Evolutionary conservation across 2,329 filamentous ascomycete genomes (phyloP).

Genomic region (Tolypocladium amazonense): DNA sequence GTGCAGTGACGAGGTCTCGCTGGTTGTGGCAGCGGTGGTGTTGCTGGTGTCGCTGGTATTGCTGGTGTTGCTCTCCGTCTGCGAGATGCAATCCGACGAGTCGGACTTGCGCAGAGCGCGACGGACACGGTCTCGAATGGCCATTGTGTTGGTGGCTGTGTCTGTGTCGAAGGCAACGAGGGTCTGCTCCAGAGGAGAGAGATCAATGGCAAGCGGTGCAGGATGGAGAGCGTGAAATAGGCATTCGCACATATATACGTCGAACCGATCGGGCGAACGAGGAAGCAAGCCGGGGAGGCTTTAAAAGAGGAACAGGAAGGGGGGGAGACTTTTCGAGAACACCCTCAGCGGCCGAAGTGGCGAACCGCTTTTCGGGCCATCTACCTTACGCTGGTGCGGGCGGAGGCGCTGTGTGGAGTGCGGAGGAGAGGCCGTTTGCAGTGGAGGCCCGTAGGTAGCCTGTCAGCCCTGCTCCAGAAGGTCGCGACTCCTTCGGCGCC

Average conservation of each 20-base stretch:
- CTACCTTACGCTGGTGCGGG: neutral
- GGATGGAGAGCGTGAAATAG: neutral
- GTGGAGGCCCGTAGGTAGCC: neutral
- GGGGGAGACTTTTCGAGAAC: neutral
- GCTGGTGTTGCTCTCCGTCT: constrained; percentile 19
- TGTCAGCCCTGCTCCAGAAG: constrained; percentile 1
- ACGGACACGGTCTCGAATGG: constrained; percentile 31
- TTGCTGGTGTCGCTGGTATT: constrained; percentile 17
- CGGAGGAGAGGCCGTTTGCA: neutral
- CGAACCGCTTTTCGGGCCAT: neutral
- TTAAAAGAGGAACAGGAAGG: neutral
- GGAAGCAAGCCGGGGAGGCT: neutral
- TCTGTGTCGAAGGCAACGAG: neutral
- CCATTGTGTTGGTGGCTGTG: constrained; percentile 17
- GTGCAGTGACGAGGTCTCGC: constrained; percentile 18
- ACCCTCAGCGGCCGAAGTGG: neutral
- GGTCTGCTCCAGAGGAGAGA: neutral
- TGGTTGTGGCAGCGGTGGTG: constrained; percentile 16
- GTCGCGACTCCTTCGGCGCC: neutral
- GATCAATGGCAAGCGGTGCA: neutral
- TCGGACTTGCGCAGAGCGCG: constrained; percentile 27
- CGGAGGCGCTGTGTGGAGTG: neutral
- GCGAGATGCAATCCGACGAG: constrained; percentile 19
- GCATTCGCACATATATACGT: neutral
- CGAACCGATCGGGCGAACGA: neutral